Conservation (phyloP, 495 filamentous ascomycete genomes). For the Penicillium salamii region DNA sequence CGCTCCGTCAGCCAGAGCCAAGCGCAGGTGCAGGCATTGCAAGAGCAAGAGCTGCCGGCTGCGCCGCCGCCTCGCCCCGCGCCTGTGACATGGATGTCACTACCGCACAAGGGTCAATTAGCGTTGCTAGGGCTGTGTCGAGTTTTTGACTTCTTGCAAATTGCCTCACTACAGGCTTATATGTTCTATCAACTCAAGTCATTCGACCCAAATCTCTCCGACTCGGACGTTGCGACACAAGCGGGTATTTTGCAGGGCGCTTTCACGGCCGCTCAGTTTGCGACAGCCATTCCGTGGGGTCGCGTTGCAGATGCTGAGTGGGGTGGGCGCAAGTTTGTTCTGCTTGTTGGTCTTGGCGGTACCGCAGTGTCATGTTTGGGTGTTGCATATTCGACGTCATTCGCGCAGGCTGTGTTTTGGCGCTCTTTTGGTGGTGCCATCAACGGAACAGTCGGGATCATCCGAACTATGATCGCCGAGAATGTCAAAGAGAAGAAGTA, state of each 20-base stretch:
- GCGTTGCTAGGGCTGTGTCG: constrained; percentile 69
- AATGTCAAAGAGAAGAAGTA: constrained; percentile 71
- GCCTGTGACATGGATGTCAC: constrained; percentile 61
- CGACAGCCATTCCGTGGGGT: constrained; percentile 85
- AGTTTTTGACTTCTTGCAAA: constrained; percentile 54
- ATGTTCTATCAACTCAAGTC: constrained; percentile 79
- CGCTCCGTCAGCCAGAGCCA: constrained; percentile 36
- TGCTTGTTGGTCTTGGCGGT: constrained; percentile 71
- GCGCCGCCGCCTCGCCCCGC: constrained; percentile 21
- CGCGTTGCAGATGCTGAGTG: constrained; percentile 66
- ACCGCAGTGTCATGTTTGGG: constrained; percentile 70
- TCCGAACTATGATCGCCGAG: constrained; percentile 80
- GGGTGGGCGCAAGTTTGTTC: constrained; percentile 71
- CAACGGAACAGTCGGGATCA: constrained; percentile 81
- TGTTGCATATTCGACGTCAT: constrained; percentile 75
- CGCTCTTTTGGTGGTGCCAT: constrained; percentile 70
- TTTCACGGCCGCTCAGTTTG: constrained; percentile 80
- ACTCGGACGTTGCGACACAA: constrained; percentile 70
- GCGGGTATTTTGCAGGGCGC: constrained; percentile 75
- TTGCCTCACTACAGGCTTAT: constrained; percentile 58
- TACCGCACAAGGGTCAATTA: constrained; percentile 74
- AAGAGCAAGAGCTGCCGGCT: constrained; percentile 15
- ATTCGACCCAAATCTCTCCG: constrained; percentile 61
- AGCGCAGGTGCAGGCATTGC: constrained; percentile 18
- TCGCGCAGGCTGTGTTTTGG: constrained; percentile 71